These are phyloP conservation scores for Trichoderma sp. DNA, from an alignment of 2,329 filamentous ascomycete genomes.

Conservation along the genomic window DNA sequence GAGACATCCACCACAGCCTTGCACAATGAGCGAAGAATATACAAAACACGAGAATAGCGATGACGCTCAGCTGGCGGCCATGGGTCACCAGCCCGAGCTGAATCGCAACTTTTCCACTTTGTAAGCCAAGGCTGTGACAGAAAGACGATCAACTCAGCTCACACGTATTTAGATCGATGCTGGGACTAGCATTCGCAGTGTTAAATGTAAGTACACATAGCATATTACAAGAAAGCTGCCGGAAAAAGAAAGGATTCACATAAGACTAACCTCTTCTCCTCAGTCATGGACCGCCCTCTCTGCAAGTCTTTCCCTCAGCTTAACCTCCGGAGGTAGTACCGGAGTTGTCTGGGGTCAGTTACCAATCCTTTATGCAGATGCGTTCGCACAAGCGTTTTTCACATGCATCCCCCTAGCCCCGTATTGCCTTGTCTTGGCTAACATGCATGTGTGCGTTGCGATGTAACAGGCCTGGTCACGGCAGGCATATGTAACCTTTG, in stretches of 20 bases:
- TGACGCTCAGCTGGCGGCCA: conserved; percentile 31
- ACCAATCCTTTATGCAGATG: neutral
- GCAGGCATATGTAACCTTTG: conserved; percentile 39
- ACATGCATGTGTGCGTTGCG: neutral
- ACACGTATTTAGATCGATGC: conserved; percentile 35
- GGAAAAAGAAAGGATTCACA: neutral
- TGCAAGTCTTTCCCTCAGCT: conserved; percentile 46
- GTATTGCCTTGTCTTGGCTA: neutral
- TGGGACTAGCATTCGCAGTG: conserved; percentile 49
- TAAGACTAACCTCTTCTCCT: neutral
- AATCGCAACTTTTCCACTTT: conserved; percentile 31
- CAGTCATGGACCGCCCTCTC: conserved; percentile 49
- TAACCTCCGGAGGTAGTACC: conserved; percentile 68
- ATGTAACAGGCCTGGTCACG: conserved; percentile 31
- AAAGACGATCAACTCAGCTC: neutral
- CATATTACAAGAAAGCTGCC: neutral
- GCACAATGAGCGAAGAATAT: conserved; percentile 23
- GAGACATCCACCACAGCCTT: neutral
- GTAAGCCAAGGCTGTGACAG: conserved; percentile 12
- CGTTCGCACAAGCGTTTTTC: neutral
- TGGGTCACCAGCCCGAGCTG: conserved; percentile 31
- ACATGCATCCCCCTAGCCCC: neutral
- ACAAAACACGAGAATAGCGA: conserved; percentile 25
- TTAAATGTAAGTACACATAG: conserved; percentile 37
- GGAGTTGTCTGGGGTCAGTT: conserved; percentile 68